Conservation (phyloP, 2,329 filamentous ascomycete genomes). For the Aschersonia sp. region DNA sequence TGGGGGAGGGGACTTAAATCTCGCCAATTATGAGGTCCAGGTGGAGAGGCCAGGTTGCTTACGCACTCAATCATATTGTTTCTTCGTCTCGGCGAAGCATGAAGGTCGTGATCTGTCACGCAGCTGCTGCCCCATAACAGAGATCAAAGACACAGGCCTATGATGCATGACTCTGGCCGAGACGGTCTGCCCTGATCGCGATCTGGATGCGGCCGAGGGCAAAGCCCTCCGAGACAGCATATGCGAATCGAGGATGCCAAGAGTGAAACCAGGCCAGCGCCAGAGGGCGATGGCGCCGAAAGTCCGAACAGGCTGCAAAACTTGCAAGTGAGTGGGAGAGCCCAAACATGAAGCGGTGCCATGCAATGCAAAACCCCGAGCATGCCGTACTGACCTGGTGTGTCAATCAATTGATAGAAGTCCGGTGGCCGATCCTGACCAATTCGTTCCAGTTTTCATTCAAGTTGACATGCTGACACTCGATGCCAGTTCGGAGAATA, state of each 20-base stretch:
- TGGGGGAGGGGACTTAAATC: neutral
- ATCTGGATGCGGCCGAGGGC: neutral
- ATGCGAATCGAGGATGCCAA: slow-evolving; percentile 1
- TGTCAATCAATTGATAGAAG: neutral
- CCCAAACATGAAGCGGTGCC: neutral
- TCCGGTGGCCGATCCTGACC: neutral
- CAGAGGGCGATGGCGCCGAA: slow-evolving; percentile 4
- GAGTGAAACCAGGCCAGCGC: slow-evolving; percentile 4
- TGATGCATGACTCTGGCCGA: neutral
- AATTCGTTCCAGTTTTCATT: neutral
- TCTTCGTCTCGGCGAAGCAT: neutral
- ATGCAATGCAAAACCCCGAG: neutral
- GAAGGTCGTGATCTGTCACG: neutral
- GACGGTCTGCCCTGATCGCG: neutral
- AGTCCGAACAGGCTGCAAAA: slow-evolving; percentile 4
- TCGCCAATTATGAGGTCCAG: neutral
- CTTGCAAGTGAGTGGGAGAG: slow-evolving; percentile 3
- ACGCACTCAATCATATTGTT: neutral
- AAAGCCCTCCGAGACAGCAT: neutral
- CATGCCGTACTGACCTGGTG: neutral
- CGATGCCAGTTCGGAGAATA: slow-evolving; percentile 3
- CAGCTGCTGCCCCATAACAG: neutral
- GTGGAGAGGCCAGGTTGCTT: slow-evolving; percentile 1
- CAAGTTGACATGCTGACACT: neutral
- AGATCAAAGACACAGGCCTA: neutral